These are phyloP conservation scores for Arachis hypogaea DNA, from an alignment of 306 rosid species.

Conservation along the genomic window DNA sequence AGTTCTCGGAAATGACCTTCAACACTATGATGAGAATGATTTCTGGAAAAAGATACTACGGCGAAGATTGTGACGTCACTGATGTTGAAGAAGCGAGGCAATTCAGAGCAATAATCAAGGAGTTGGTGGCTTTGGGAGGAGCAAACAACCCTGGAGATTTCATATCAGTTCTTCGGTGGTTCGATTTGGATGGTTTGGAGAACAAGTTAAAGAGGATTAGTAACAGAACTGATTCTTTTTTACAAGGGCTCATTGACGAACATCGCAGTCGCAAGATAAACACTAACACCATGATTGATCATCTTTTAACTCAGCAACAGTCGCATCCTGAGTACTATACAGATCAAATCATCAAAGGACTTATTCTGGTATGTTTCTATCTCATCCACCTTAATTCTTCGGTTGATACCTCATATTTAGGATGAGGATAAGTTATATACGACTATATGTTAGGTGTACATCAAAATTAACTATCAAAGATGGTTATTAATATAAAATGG, in stretches of 20 bases:
- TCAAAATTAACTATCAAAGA: too few relatives aligned
- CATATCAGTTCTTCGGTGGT: constrained; percentile 46
- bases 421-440: too few relatives aligned
- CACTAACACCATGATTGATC: background rate
- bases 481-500: too few relatives aligned
- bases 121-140: constrained; percentile 18
- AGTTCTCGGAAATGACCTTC: constrained; percentile 46
- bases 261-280: constrained; percentile 34
- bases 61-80: constrained; percentile 39
- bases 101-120: constrained; percentile 37
- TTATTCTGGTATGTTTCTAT: constrained; percentile 39
- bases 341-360: constrained; percentile 57
- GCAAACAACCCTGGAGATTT: constrained; percentile 48
- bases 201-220: constrained; percentile 36
- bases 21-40: constrained; percentile 64
- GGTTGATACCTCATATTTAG: too few relatives aligned
- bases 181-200: constrained; percentile 39
- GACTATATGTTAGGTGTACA: too few relatives aligned
- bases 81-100: constrained; percentile 46
- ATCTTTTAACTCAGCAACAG: background rate
- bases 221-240: constrained; percentile 38
- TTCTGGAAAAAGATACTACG: constrained; percentile 60
- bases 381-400: too few relatives aligned
- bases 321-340: constrained; percentile 46
- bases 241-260: constrained; percentile 60